These are phyloP conservation scores for Xylaria sp. DNA, from an alignment of 495 filamentous ascomycete species.

Conservation along the genomic window DNA sequence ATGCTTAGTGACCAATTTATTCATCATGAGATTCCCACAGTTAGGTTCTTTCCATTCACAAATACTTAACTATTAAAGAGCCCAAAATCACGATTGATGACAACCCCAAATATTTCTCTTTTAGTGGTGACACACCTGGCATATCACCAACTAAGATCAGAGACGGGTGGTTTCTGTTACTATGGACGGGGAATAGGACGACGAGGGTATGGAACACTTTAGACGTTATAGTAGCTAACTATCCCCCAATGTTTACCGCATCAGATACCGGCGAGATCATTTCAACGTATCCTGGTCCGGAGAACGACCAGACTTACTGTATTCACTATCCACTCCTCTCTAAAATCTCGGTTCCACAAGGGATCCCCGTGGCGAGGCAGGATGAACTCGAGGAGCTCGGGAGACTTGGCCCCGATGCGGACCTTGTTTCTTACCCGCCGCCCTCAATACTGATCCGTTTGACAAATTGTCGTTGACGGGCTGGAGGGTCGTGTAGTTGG, in stretches of 20 bases:
- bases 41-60: neutral
- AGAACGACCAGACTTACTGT: slow-evolving; percentile 5
- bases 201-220: slow-evolving; percentile 29
- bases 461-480: slow-evolving; percentile 11
- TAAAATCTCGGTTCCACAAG: neutral
- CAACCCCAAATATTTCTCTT: slow-evolving; percentile 25
- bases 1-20: neutral
- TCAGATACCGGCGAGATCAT: slow-evolving; percentile 7
- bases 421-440: slow-evolving; percentile 1
- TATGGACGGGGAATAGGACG: slow-evolving; percentile 34
- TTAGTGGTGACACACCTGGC: slow-evolving; percentile 30
- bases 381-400: slow-evolving; percentile 10
- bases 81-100: slow-evolving; percentile 32
- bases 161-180: slow-evolving; percentile 33
- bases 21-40: neutral
- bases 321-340: slow-evolving; percentile 11
- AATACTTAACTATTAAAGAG: neutral
- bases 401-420: neutral
- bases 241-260: neutral
- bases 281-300: neutral
- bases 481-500: slow-evolving; percentile 1
- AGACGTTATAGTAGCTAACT: slow-evolving; percentile 18
- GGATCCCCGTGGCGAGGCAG: neutral
- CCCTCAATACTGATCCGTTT: slow-evolving; percentile 9
- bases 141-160: slow-evolving; percentile 35